Evolutionary conservation across 257 asterid species (phyloP).

Genomic region (Knoxia roxburghii): DNA sequence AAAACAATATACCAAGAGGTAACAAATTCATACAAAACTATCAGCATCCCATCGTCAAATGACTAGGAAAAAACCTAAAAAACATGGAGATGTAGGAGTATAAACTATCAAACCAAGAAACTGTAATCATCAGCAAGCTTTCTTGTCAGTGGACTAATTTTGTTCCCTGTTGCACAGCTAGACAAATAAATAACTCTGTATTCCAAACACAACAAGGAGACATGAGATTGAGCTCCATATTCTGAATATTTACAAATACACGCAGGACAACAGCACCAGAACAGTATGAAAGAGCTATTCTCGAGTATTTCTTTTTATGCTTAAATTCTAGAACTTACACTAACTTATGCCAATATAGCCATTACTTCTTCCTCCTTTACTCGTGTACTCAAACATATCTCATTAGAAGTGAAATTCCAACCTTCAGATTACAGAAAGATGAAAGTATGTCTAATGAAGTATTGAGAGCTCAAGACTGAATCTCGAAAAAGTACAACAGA

Average conservation of each 20-base stretch:
- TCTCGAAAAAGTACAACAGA: not conserved
- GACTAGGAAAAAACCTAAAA: not conserved
- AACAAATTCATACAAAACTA: not conserved
- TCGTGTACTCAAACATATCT: not conserved
- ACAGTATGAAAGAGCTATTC: not conserved
- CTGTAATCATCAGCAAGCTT: not conserved
- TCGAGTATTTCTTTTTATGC: not conserved
- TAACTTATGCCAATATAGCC: not conserved
- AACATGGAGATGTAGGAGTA: not conserved
- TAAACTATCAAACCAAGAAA: not conserved
- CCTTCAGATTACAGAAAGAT: no score
- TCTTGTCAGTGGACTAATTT: not conserved
- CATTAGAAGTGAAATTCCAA: not conserved
- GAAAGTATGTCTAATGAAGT: not conserved
- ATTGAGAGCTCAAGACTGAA: conserved; percentile 1
- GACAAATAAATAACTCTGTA: not conserved
- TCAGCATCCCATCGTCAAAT: not conserved
- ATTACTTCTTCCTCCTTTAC: not conserved
- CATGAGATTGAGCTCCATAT: not conserved
- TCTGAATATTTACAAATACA: not conserved
- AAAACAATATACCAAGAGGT: not conserved
- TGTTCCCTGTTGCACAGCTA: not conserved
- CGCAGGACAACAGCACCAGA: not conserved
- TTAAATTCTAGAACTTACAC: no score
- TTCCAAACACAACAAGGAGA: not conserved